phyloP scores from a whole-genome alignment of 2,329 filamentous ascomycete species.

The Botryotinia calthae region DNA sequence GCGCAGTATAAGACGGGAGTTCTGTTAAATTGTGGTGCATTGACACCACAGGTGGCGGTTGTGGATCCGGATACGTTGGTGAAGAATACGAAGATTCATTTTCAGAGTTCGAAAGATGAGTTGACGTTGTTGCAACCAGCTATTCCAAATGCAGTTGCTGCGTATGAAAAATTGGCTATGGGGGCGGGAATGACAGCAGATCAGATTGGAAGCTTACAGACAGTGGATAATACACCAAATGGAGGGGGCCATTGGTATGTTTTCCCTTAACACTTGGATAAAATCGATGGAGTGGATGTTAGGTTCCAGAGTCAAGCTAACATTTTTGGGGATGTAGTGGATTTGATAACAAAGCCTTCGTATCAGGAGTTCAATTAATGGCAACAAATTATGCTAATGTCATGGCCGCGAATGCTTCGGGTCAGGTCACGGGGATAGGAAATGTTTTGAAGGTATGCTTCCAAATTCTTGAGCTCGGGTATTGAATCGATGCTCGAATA shows the following conservation, averaged over 20 bases:
- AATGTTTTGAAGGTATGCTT: constrained; percentile 45
- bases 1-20: constrained; percentile 45
- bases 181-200: constrained; percentile 44
- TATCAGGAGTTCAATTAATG: constrained; percentile 57
- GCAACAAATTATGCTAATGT: constrained; percentile 51
- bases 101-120: constrained; percentile 54
- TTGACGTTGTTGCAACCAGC: constrained; percentile 45
- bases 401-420: constrained; percentile 50
- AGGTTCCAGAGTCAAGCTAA: not conserved
- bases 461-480: not conserved
- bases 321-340: constrained; percentile 39
- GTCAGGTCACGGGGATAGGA: constrained; percentile 49
- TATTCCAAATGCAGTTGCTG: constrained; percentile 50
- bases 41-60: constrained; percentile 53
- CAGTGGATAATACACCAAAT: constrained; percentile 54
- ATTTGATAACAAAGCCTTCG: constrained; percentile 54
- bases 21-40: constrained; percentile 54
- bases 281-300: no score
- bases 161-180: constrained; percentile 50
- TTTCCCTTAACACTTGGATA: not conserved
- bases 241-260: constrained; percentile 52
- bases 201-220: constrained; percentile 52
- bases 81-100: constrained; percentile 52
- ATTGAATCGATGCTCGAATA: not conserved
- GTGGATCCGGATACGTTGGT: constrained; percentile 45